Base-by-base conservation (phyloP, 257 asterid genomes). In the Nicotiana obtusifolia region DNA sequence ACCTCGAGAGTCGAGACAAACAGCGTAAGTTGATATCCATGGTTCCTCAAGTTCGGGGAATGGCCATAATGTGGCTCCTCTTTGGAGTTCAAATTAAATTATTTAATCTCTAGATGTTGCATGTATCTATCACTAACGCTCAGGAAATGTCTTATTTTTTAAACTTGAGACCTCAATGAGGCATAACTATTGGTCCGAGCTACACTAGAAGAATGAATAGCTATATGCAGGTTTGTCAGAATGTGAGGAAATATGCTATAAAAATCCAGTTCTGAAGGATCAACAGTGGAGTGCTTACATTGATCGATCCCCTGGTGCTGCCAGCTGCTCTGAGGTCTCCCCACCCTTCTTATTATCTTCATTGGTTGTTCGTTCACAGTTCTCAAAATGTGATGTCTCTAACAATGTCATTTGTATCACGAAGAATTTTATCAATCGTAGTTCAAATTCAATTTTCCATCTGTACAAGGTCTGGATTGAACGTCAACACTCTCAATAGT, bases 281-380 rank as follows among this genome's bases (percentile, higher is more conserved):
- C 89, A 81, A 80, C 87, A 95, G 83, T 95, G 99, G 99, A 95
- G 98, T 87, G 92, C 99, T 81, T 95, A 90, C 81, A 94, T 95
- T 26, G 99, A 95, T 82, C 97, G 99, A 24, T 95, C 99, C 82
- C 99, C 99, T 80, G 99, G 99, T 84, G 91, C 98, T 78, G 91
- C 85, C 83, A 88, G 89, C 93, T 90, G 92, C 86, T 92, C 98
- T 0, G 93, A 92, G 97, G 97, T 91, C 86, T 76, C 82, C 65
- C 30, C 68, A 30, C 35, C 64, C 47, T 84, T 75, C 44, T 49
- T 52, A 52, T 75, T 75, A 49, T 75, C 44, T 75, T 75, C 37
- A 49, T 75, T 75, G 44, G 26, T 49, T 49, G 35, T 49, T 52
- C 41, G 26, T 75, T 49, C 17, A 49, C 80, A 14, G 16, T 75